Percentiles rank a stretch among this genome's conserved stretches.
phyloP scores from a whole-genome alignment of 495 filamentous ascomycete species.

The Annulohypoxylon moriforme region DNA sequence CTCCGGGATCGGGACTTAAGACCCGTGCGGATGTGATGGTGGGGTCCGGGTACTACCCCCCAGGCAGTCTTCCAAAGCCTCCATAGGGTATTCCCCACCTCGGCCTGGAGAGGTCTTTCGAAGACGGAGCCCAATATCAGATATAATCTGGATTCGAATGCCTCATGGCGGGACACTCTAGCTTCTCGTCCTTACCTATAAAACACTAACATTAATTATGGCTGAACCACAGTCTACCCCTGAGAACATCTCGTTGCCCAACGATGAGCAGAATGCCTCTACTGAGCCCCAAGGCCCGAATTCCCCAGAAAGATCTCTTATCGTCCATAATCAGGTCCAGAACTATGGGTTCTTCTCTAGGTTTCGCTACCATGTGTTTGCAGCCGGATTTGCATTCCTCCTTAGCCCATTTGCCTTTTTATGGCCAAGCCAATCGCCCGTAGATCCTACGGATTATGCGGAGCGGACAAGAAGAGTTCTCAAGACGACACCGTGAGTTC shows the following conservation, averaged over 20 bases:
- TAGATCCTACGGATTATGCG: constrained; percentile 32
- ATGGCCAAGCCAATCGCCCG: constrained; percentile 26
- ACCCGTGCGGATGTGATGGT: constrained; percentile 23
- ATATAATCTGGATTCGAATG: not conserved
- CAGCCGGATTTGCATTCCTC: constrained; percentile 33
- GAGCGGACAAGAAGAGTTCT: constrained; percentile 36
- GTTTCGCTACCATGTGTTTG: constrained; percentile 32
- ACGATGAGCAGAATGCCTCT: not conserved
- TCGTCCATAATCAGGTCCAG: constrained; percentile 26
- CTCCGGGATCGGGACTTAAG: constrained; percentile 16
- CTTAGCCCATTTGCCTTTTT: constrained; percentile 31
- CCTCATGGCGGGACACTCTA: not conserved
- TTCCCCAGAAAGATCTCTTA: constrained; percentile 14
- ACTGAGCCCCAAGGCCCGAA: not conserved
- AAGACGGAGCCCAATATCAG: constrained; percentile 4
- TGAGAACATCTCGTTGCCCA: constrained; percentile 7
- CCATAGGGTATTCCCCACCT: constrained; percentile 19
- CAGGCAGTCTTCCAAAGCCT: not conserved
- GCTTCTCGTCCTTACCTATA: too few relatives aligned
- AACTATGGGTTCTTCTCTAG: constrained; percentile 27
- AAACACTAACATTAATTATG: too few relatives aligned
- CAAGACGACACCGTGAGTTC: constrained; percentile 31
- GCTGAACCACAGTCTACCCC: constrained; percentile 8
- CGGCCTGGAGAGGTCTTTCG: constrained; percentile 1
- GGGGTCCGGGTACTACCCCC: constrained; percentile 22